Evolutionary conservation across 2,329 filamentous ascomycete genomes (phyloP), one percentile per base, ranked within the genome.

Genomic region (Periconia macrospinosa): DNA sequence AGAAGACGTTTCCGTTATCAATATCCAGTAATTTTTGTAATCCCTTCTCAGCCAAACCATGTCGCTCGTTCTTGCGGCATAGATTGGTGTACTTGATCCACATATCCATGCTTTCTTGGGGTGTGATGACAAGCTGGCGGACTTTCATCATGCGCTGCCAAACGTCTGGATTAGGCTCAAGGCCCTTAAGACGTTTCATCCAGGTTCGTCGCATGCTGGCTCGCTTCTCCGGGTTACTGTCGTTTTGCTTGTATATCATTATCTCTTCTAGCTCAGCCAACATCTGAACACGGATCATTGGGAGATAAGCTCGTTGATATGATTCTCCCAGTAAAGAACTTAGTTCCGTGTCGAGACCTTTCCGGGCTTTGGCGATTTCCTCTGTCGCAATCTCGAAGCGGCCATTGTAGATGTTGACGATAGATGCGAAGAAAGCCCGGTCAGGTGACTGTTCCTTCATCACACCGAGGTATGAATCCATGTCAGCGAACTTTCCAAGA

Each of bases 31-130:
- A 81, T 56, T 91, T 91, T 71, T 94, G 92, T 49, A 99, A 79
- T 11, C 92, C 95, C 76, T 96, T 95, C 76, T 99, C 94, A 1
- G 94, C 94, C 46, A 99, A 83, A 10, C 94, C 93, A 82, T 93
- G 92, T 30, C 94, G 89, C 53, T 91, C 90, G 43, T 93, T 96
- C 75, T 99, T 99, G 66, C 95, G 90, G 75, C 95, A 99, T 6
- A 99, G 85, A 66, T 97, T 99, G 66, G 94, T 91, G 72, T 97
- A 99, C 72, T 99, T 99, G 79, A 99, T 97, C 87, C 92, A 97
- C 92, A 99, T 99, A 67, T 96, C 90, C 81, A 96, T 91, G 67
- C 97, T 97, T 72, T 99, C 92, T 33, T 86, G 86, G 0, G 95
- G 93, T 0, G 88, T 88, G 56, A 97, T 93, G 54, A 99, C 94